phyloP scores from a whole-genome alignment of 2,329 filamentous ascomycete species.

The Colletotrichum chrysophilum region DNA sequence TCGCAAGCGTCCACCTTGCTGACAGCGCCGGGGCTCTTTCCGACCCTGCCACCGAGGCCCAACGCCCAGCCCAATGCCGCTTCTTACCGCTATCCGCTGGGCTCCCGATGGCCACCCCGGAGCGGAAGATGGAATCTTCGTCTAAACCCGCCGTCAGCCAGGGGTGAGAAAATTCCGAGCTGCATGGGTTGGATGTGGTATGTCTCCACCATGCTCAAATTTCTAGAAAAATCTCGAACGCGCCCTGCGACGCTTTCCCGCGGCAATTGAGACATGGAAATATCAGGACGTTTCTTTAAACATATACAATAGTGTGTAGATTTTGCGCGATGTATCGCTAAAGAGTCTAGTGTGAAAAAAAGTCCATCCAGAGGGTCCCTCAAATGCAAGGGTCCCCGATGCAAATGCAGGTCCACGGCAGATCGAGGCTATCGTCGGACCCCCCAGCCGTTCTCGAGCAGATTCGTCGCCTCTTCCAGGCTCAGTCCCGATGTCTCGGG shows the following conservation, averaged over 20 bases:
- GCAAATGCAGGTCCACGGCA: not conserved
- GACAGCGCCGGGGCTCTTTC: not conserved
- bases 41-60: not conserved
- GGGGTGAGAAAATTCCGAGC: not conserved
- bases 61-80: constrained; percentile 16
- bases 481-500: constrained; percentile 85
- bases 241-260: not conserved
- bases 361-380: not conserved
- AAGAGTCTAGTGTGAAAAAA: not conserved
- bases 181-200: not conserved
- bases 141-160: not conserved
- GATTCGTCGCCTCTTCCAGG: constrained; percentile 77
- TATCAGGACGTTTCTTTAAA: not conserved
- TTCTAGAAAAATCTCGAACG: constrained; percentile 9
- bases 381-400: not conserved
- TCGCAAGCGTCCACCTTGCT: not conserved
- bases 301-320: not conserved
- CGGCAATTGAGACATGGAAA: not conserved
- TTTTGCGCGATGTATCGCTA: not conserved
- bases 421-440: constrained; percentile 43
- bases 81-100: constrained; percentile 9
- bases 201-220: not conserved
- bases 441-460: constrained; percentile 78
- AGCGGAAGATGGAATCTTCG: not conserved
- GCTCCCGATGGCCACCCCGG: not conserved